Evolutionary conservation across 306 rosid species (phyloP).

Genomic region (Cicer chorassanicum): DNA sequence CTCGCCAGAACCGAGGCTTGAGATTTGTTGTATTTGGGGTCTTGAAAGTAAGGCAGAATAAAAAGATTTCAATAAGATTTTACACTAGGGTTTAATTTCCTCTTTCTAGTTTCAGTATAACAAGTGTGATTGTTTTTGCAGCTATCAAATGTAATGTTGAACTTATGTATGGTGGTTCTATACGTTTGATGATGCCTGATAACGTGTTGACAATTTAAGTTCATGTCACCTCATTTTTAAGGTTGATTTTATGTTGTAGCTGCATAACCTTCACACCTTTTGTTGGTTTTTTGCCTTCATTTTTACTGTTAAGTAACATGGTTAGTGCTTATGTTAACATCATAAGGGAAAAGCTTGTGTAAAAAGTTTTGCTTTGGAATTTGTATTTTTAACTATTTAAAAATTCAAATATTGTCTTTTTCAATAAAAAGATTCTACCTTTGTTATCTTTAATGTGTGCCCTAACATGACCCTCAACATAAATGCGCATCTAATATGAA

Average conservation of each 20-base stretch:
- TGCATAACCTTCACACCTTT: not conserved
- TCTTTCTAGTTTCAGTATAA: conserved; percentile 13
- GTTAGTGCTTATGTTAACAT: too few relatives aligned
- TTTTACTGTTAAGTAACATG: not conserved
- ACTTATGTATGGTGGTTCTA: conserved; percentile 1
- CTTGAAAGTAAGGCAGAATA: conserved; percentile 20
- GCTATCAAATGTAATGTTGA: not conserved
- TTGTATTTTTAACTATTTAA: too few relatives aligned
- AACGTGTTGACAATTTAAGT: not conserved
- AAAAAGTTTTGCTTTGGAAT: too few relatives aligned
- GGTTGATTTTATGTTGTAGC: not conserved
- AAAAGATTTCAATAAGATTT: conserved; percentile 16
- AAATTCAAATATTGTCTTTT: too few relatives aligned
- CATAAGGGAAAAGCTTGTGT: too few relatives aligned
- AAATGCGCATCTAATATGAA: too few relatives aligned
- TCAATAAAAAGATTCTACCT: too few relatives aligned
- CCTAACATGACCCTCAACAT: too few relatives aligned
- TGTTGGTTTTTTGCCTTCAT: too few relatives aligned
- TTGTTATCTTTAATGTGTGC: too few relatives aligned
- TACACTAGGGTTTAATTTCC: not conserved
- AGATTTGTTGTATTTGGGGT: conserved; percentile 26
- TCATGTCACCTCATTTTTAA: conserved; percentile 7
- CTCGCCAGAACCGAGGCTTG: not conserved
- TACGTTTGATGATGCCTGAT: not conserved
- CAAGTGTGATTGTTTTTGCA: not conserved